These are phyloP conservation scores for Dimocarpus longan DNA, from an alignment of 345 rosid species.

Conservation along the genomic window DNA sequence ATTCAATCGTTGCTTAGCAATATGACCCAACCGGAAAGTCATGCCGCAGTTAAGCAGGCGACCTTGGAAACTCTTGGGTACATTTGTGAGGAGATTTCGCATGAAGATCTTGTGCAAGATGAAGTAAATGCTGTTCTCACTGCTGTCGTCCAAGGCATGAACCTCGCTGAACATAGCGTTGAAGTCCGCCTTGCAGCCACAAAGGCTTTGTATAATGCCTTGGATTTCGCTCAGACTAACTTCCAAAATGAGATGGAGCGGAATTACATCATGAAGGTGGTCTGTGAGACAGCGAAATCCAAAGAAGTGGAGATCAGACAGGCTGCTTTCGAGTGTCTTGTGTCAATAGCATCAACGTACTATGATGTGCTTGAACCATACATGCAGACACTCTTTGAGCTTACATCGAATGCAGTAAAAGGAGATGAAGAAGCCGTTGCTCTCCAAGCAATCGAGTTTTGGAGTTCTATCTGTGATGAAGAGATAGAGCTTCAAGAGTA, in stretches of 20 bases:
- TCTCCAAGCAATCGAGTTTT: slow-evolving; percentile 93
- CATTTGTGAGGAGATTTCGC: slow-evolving; percentile 90
- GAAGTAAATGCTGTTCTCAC: slow-evolving; percentile 93
- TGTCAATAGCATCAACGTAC: slow-evolving; percentile 87
- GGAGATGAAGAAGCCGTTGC: slow-evolving; percentile 89
- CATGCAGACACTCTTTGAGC: slow-evolving; percentile 81
- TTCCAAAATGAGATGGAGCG: slow-evolving; percentile 95
- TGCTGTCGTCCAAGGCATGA: slow-evolving; percentile 99
- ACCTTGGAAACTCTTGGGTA: slow-evolving; percentile 89
- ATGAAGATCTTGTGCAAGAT: slow-evolving; percentile 81
- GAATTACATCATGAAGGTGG: slow-evolving; percentile 88
- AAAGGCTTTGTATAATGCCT: slow-evolving; percentile 76
- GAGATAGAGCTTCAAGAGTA: slow-evolving; percentile 93
- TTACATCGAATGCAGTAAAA: slow-evolving; percentile 86
- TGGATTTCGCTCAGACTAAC: slow-evolving; percentile 90
- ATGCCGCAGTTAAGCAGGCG: slow-evolving; percentile 73
- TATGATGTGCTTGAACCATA: slow-evolving; percentile 86
- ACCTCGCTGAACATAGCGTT: slow-evolving; percentile 61
- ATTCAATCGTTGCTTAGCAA: slow-evolving; percentile 66
- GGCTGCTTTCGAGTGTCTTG: slow-evolving; percentile 96
- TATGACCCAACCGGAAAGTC: slow-evolving; percentile 70
- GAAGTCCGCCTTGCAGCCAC: slow-evolving; percentile 93
- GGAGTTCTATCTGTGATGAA: slow-evolving; percentile 98
- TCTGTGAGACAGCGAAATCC: slow-evolving; percentile 84
- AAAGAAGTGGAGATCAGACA: slow-evolving; percentile 82